Percentiles rank a stretch among this genome's conserved stretches.
These are phyloP conservation scores for Monilinia laxa DNA, from an alignment of 2,329 filamentous ascomycete species.

Conservation along the genomic window DNA sequence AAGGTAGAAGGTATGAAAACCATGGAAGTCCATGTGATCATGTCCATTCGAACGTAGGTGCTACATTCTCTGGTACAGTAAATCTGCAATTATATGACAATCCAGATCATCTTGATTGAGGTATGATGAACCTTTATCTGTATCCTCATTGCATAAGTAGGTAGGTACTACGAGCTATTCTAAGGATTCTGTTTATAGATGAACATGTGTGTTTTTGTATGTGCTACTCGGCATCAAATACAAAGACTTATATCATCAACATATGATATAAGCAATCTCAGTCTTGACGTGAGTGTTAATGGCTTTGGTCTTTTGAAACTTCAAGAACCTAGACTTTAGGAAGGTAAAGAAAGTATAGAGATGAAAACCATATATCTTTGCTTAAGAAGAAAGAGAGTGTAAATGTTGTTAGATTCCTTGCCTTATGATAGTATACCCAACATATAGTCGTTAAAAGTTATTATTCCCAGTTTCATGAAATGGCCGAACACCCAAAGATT, in stretches of 20 bases:
- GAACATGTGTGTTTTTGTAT: too few species aligned
- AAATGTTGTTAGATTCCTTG: not conserved
- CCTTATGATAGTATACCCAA: not conserved
- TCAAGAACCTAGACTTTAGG: not conserved
- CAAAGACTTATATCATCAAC: too few species aligned
- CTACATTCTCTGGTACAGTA: too few species aligned
- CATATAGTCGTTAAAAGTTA: not conserved
- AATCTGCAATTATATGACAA: too few species aligned
- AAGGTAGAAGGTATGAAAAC: not conserved
- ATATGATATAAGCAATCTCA: not conserved
- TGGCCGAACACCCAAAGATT: not conserved
- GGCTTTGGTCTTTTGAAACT: not conserved
- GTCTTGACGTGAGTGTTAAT: not conserved
- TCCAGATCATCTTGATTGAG: too few species aligned
- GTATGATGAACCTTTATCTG: too few species aligned
- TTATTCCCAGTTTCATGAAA: conserved; percentile 1
- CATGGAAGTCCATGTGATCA: not conserved
- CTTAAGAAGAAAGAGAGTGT: not conserved
- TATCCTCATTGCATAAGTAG: too few species aligned
- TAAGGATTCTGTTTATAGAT: too few species aligned
- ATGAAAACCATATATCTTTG: not conserved
- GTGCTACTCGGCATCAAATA: too few species aligned
- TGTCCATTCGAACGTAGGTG: too few species aligned
- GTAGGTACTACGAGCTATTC: too few species aligned
- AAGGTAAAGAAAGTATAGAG: not conserved